These are phyloP conservation scores for Penicillium sp. DNA, from an alignment of 2,329 filamentous ascomycete species.

Conservation along the genomic window DNA sequence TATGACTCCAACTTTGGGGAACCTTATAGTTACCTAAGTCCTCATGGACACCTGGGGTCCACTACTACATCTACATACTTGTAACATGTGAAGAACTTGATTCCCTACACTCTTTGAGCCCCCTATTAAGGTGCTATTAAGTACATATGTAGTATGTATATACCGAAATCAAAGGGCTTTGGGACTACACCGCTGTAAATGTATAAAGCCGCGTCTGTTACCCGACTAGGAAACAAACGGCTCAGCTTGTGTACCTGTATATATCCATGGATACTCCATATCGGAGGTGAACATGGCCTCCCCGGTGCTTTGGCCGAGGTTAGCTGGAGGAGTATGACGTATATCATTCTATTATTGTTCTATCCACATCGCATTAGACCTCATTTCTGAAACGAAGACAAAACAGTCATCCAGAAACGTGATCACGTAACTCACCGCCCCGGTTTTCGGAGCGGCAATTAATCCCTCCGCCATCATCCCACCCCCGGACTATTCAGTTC, in stretches of 20 bases:
- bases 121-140: not conserved
- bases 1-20: not conserved
- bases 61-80: not conserved
- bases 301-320: not conserved
- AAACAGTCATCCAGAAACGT: not conserved
- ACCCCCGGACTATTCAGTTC: slow-evolving; percentile 5
- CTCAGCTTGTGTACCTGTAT: not conserved
- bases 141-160: not conserved
- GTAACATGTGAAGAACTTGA: not conserved
- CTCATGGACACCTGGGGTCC: not conserved
- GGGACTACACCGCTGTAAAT: not conserved
- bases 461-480: slow-evolving; percentile 28
- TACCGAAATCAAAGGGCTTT: not conserved
- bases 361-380: not conserved
- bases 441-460: slow-evolving; percentile 6
- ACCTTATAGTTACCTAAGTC: not conserved
- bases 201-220: not conserved
- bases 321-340: not conserved
- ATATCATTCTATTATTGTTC: not conserved
- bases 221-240: not conserved
- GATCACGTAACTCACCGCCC: slow-evolving; percentile 7
- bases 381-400: not conserved
- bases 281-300: not conserved
- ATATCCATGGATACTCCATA: not conserved
- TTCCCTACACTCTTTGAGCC: not conserved